Conservation (phyloP, 257 asterid species). For the Nicotiana benthamiana region DNA sequence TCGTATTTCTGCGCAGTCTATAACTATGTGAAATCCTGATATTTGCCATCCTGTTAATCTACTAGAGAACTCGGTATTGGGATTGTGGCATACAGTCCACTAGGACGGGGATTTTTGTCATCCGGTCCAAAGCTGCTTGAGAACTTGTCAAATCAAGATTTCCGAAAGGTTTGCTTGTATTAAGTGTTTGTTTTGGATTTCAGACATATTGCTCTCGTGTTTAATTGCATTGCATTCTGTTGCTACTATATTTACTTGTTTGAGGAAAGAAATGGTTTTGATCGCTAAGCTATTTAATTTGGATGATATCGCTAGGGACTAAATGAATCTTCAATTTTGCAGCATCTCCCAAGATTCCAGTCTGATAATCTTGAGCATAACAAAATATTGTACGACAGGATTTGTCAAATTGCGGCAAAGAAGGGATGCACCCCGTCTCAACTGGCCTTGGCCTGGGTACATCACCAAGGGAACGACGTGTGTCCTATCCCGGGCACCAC, state of each 20-base stretch:
- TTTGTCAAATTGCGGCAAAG: constrained; percentile 11
- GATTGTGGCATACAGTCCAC: constrained; percentile 18
- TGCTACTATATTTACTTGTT: background rate
- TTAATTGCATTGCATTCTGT: background rate
- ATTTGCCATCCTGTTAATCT: background rate
- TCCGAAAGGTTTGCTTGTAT: constrained; percentile 14
- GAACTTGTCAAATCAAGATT: constrained; percentile 8
- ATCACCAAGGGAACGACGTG: constrained; percentile 21
- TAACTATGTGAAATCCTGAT: background rate
- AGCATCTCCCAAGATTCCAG: constrained; percentile 16
- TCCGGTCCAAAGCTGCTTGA: constrained; percentile 14
- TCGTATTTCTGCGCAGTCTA: background rate
- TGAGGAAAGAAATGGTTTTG: background rate
- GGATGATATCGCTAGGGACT: background rate
- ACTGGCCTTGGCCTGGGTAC: constrained; percentile 20
- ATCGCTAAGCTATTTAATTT: background rate
- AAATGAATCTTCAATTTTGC: background rate
- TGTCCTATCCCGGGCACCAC: constrained; percentile 22
- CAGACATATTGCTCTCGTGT: background rate
- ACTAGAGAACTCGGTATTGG: constrained; percentile 17
- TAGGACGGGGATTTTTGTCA: constrained; percentile 18
- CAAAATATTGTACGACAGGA: background rate
- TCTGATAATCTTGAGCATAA: constrained; percentile 14
- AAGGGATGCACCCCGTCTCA: constrained; percentile 19
- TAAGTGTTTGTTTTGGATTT: background rate